A percentile compares a stretch with the other conserved stretches of the same genome.
Evolutionary conservation across 768 basidiomycete genomes (phyloP).

Genomic region (Dictyophora rubrovolvata): DNA sequence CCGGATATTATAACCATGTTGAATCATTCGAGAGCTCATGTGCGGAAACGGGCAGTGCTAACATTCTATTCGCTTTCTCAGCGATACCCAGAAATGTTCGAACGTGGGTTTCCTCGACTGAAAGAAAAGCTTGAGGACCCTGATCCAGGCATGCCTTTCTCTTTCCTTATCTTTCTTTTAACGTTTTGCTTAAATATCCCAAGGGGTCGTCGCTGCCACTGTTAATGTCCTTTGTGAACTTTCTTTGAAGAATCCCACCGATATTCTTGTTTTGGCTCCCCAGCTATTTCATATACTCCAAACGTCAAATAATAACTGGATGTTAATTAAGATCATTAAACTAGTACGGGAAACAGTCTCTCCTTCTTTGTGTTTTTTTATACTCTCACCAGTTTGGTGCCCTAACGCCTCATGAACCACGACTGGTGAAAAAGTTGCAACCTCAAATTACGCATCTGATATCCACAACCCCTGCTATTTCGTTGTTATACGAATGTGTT

Average conservation of each 20-base stretch:
- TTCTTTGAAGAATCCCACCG: constrained; percentile 64
- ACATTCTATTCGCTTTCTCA: constrained; percentile 71
- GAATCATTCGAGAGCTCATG: constrained; percentile 78
- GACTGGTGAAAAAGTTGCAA: constrained; percentile 88
- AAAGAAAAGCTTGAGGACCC: constrained; percentile 74
- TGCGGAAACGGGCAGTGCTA: constrained; percentile 85
- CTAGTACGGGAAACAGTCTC: constrained; percentile 44
- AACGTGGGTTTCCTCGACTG: constrained; percentile 54
- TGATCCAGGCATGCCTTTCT: constrained; percentile 52
- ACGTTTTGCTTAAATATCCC: background rate
- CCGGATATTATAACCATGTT: constrained; percentile 79
- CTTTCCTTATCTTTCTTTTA: background rate
- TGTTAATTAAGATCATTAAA: constrained; percentile 98
- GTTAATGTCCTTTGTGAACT: constrained; percentile 94
- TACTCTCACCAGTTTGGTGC: constrained; percentile 66
- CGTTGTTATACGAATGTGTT: constrained; percentile 94
- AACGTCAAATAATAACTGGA: constrained; percentile 96
- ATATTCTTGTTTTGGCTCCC: constrained; percentile 82
- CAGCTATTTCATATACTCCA: constrained; percentile 89
- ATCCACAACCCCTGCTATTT: constrained; percentile 90
- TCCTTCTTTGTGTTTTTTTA: background rate
- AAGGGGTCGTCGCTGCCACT: constrained; percentile 88
- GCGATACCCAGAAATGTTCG: constrained; percentile 72
- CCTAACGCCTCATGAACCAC: constrained; percentile 83
- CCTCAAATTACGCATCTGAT: constrained; percentile 93